Evolutionary conservation across 441 rosid species (phyloP), one percentile per base, ranked within the genome.

Genomic region (Brassica hybrid): DNA sequence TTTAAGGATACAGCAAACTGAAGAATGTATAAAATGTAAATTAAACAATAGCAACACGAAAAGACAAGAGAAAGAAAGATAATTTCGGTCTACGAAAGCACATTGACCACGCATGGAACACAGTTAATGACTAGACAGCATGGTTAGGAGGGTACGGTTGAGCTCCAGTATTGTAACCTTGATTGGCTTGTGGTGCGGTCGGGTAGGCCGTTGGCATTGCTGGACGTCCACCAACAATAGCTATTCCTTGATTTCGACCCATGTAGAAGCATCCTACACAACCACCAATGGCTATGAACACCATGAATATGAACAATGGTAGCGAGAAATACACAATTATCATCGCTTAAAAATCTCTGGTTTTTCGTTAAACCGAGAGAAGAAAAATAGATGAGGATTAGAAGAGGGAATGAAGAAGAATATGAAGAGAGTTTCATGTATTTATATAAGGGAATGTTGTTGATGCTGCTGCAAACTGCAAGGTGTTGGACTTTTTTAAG

Each of bases 241-340:
- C 1, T 45, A 63, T 79, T 23, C 68, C 82, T 57, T 69, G 76
- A 2, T 32, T 2, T 14, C 32, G 75, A 65, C 82, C 82, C 72
- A 64, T 19, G 75, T 41, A 79, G 77, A 69, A 79, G 67, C 82
- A 79, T 48, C 82, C 82, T 41, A 45, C 63, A 56, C 76, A 79
- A 64, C 79, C 72, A 8, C 17, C 2, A 0, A 74, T 30, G 67
- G 30, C 9, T 64, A 79, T 12, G 17, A 79, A 54, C 57, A 79
- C 75, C 72, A 79, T 1, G 56, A 62, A 63, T 12, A 74, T 32
- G 75, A 74, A 64, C 66, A 79, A 69, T 43, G 79, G 82, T 41
- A 74, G 34, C 13, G 78, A 62, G 17, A 79, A 69, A 63, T 63
- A 74, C 56, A 79, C 67, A 43, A 68, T 0, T 0, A n/a, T 0